A percentile compares a stretch with the other conserved stretches of the same genome.
phyloP scores from a whole-genome alignment of 2,329 filamentous ascomycete genomes.

The Colletotrichum higginsianum region DNA sequence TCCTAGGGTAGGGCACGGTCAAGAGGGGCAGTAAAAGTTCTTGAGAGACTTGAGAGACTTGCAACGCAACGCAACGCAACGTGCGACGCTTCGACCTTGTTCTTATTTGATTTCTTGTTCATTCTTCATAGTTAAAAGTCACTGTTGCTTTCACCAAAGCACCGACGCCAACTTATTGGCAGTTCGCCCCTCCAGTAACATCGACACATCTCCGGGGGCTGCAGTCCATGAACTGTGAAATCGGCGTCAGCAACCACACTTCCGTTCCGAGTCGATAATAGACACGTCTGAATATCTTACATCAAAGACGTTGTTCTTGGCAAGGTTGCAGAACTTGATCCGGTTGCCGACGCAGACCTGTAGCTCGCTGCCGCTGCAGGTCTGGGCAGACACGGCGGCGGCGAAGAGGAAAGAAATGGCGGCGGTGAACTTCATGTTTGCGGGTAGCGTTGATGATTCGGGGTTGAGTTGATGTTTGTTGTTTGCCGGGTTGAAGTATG shows the following conservation, averaged over 20 bases:
- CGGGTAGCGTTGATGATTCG: neutral
- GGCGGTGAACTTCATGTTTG: neutral
- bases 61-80: too few species aligned
- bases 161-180: slow-evolving; percentile 7
- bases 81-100: too few species aligned
- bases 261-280: rapidly evolving
- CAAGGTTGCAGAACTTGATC: slow-evolving; percentile 27
- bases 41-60: too few species aligned
- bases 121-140: too few species aligned
- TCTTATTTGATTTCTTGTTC: too few species aligned
- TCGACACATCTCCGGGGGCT: slow-evolving; percentile 7
- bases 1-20: too few species aligned
- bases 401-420: neutral
- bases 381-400: slow-evolving; percentile 2
- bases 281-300: neutral
- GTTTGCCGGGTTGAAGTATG: neutral
- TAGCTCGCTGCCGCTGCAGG: neutral
- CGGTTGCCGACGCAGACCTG: slow-evolving; percentile 23
- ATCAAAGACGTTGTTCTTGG: slow-evolving; percentile 23
- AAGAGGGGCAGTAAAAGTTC: too few species aligned
- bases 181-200: slow-evolving; percentile 25
- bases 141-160: too few species aligned
- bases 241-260: neutral
- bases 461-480: neutral
- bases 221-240: slow-evolving; percentile 10